Conservation (phyloP, 495 filamentous ascomycete genomes). For the Podospora tetraspora region DNA sequence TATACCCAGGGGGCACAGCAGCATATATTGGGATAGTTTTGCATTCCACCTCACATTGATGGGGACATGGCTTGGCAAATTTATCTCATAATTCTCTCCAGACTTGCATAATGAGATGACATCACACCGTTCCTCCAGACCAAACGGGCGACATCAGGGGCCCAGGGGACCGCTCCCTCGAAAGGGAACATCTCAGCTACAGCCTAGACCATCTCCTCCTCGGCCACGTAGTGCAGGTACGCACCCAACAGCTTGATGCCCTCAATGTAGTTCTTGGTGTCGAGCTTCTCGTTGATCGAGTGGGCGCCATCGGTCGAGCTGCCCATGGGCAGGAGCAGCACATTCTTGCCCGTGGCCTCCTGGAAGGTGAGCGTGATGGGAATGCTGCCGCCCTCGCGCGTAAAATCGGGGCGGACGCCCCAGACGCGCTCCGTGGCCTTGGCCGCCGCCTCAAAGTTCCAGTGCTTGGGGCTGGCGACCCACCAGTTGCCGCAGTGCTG, state of each 20-base stretch:
- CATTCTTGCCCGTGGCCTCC: conserved; percentile 97
- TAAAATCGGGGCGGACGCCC: conserved; percentile 89
- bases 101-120: background rate
- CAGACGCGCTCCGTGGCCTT: conserved; percentile 93
- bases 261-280: conserved; percentile 95
- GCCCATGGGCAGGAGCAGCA: conserved; percentile 91
- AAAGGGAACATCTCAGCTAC: background rate
- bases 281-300: conserved; percentile 96
- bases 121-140: background rate
- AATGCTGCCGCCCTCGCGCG: conserved; percentile 93
- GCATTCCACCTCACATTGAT: background rate
- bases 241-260: conserved; percentile 94
- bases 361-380: conserved; percentile 96
- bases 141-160: background rate
- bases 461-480: conserved; percentile 94
- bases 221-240: conserved; percentile 94
- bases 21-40: background rate
- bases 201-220: conserved; percentile 59
- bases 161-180: background rate
- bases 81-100: background rate
- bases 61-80: background rate
- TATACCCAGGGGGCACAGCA: background rate
- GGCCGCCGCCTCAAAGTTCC: conserved; percentile 91
- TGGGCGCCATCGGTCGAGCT: conserved; percentile 95
- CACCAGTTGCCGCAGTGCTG: conserved; percentile 96